Conservation (phyloP, 805 yeast genomes). For the Starmerella riodocensis region DNA sequence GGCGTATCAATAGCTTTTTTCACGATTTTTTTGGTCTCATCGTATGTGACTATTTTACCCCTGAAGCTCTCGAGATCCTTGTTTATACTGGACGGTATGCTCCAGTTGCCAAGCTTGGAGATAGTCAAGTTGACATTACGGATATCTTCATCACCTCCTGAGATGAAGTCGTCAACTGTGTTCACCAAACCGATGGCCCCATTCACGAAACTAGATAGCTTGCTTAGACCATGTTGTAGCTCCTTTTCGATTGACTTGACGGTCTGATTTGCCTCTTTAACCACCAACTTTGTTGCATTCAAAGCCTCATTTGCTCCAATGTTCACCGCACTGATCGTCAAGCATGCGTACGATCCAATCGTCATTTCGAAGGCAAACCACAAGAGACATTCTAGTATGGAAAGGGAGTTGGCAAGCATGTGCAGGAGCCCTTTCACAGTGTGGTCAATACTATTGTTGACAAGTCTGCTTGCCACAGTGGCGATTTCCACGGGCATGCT, state of each 20-base stretch:
- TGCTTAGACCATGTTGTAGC: constrained; percentile 52
- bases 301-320: constrained; percentile 62
- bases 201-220: constrained; percentile 46
- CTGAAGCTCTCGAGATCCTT: constrained; percentile 40
- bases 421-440: constrained; percentile 37
- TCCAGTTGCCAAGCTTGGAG: constrained; percentile 39
- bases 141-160: constrained; percentile 34
- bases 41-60: constrained; percentile 50
- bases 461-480: constrained; percentile 38
- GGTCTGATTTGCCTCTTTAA: constrained; percentile 49
- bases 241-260: constrained; percentile 42
- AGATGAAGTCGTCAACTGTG: constrained; percentile 44
- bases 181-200: constrained; percentile 39
- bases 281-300: constrained; percentile 53
- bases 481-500: constrained; percentile 49
- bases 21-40: constrained; percentile 47
- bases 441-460: constrained; percentile 38
- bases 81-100: constrained; percentile 52
- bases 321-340: constrained; percentile 58
- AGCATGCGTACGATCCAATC: constrained; percentile 78
- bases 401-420: constrained; percentile 36
- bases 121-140: constrained; percentile 47
- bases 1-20: constrained; percentile 44
- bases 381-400: constrained; percentile 46
- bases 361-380: constrained; percentile 57